Conservation (phyloP, 352 stramenopile species). For the Globisporangium takayamanum region DNA sequence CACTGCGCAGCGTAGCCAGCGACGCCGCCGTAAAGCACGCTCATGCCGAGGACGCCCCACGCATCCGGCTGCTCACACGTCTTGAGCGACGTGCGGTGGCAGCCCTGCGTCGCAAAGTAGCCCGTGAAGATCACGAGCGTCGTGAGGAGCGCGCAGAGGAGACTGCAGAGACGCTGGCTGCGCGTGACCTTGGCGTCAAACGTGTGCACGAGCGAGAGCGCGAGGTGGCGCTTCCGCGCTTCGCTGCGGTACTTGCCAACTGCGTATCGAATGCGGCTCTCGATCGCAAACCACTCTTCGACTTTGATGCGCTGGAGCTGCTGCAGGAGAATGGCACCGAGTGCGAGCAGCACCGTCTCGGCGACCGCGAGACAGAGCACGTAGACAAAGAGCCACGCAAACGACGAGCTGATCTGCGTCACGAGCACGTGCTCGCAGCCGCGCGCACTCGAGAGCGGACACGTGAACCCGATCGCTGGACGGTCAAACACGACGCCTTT, state of each 20-base stretch:
- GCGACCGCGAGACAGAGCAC: conserved; percentile 27
- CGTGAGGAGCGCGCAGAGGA: conserved; percentile 37
- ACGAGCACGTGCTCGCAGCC: conserved; percentile 31
- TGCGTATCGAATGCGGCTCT: conserved; percentile 49
- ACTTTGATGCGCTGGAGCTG: conserved; percentile 24
- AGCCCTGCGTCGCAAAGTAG: conserved; percentile 52
- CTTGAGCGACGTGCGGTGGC: conserved; percentile 48
- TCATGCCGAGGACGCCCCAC: conserved; percentile 39
- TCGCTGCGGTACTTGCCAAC: conserved; percentile 45
- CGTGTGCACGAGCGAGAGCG: conserved; percentile 35
- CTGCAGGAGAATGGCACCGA: conserved; percentile 22
- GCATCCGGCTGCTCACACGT: conserved; percentile 49
- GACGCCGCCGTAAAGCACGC: conserved; percentile 47
- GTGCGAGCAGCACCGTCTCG: conserved; percentile 20
- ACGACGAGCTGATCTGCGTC: conserved; percentile 26
- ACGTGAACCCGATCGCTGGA: conserved; percentile 28
- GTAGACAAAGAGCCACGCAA: conserved; percentile 42
- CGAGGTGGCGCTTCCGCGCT: conserved; percentile 31
- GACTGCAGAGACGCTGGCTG: conserved; percentile 37
- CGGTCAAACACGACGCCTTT: conserved; percentile 40
- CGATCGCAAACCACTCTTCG: conserved; percentile 40
- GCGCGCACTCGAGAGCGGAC: conserved; percentile 26
- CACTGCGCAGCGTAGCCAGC: conserved; percentile 38
- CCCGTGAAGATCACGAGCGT: conserved; percentile 40
- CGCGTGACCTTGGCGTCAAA: conserved; percentile 65